phyloP scores from a whole-genome alignment of 352 stramenopile genomes.

The Globisporangium splendens region DNA sequence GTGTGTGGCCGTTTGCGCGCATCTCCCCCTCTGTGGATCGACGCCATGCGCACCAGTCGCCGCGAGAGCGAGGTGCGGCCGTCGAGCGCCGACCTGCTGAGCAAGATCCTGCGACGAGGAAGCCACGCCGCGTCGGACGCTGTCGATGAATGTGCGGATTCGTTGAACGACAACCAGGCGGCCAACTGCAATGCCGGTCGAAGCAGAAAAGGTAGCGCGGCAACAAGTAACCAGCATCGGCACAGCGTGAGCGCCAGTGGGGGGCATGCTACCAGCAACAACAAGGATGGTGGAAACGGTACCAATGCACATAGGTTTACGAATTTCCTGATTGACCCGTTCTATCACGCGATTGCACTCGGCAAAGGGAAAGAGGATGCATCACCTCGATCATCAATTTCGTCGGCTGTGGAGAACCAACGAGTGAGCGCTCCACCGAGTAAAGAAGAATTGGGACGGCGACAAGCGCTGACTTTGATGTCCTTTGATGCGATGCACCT shows the following conservation, averaged over 20 bases:
- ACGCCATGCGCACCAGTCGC: constrained; percentile 13
- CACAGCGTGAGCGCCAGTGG: constrained; percentile 7
- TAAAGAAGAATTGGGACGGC: constrained; percentile 1
- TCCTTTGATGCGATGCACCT: constrained; percentile 14
- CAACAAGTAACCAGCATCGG: constrained; percentile 13
- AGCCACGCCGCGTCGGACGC: constrained; percentile 7
- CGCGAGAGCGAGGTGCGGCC: constrained; percentile 13
- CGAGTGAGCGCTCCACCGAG: not conserved
- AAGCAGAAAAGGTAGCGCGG: not conserved
- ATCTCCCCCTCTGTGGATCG: no score
- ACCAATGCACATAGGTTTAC: constrained; percentile 13
- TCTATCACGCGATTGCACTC: constrained; percentile 18
- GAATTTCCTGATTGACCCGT: constrained; percentile 17
- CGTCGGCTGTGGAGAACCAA: not conserved
- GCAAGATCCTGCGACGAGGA: constrained; percentile 20
- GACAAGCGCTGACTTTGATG: constrained; percentile 9
- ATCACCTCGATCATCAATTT: not conserved
- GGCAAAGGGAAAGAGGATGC: constrained; percentile 14
- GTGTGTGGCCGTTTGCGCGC: no score
- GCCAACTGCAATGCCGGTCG: not conserved
- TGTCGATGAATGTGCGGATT: constrained; percentile 1
- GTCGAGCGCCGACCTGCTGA: constrained; percentile 18
- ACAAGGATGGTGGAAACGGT: not conserved
- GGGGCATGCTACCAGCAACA: not conserved
- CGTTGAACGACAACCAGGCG: not conserved